Conservation (phyloP, 2,329 filamentous ascomycete genomes). For the Malbranchea zuffiana region DNA sequence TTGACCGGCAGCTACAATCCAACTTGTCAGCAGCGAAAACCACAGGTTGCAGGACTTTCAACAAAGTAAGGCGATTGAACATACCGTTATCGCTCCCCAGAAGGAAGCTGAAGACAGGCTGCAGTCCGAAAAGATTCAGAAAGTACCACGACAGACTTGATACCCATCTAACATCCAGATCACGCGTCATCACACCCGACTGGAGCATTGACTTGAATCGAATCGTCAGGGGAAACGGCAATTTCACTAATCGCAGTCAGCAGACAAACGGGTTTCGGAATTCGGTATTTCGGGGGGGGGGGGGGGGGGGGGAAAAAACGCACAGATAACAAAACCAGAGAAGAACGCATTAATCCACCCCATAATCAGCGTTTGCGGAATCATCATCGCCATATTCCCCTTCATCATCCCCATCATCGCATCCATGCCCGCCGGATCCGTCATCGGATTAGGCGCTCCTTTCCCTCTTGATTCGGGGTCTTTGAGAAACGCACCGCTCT, state of each 20-base stretch:
- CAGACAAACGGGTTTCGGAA: slow-evolving; percentile 1
- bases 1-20: slow-evolving; percentile 79
- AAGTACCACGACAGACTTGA: slow-evolving; percentile 99
- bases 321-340: slow-evolving; percentile 93
- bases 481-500: slow-evolving; percentile 79
- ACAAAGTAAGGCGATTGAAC: slow-evolving; percentile 23
- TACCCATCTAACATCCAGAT: slow-evolving; percentile 97
- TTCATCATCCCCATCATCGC: slow-evolving; percentile 99
- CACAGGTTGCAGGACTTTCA: neutral
- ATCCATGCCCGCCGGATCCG: slow-evolving; percentile 92
- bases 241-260: slow-evolving; percentile 55
- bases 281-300: too few species aligned
- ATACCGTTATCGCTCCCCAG: slow-evolving; percentile 90
- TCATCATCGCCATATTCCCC: slow-evolving; percentile 99
- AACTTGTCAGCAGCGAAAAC: neutral
- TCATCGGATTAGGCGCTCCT: slow-evolving; percentile 85
- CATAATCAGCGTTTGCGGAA: slow-evolving; percentile 98
- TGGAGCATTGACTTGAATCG: slow-evolving; percentile 99
- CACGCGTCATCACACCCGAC: slow-evolving; percentile 86
- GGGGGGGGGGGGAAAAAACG: slow-evolving; percentile 24
- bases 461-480: slow-evolving; percentile 78
- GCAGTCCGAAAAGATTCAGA: slow-evolving; percentile 87
- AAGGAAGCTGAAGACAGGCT: slow-evolving; percentile 95
- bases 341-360: slow-evolving; percentile 99
- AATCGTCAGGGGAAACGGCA: slow-evolving; percentile 93